Percentiles rank a stretch among this genome's conserved stretches.
Conservation (phyloP, 305 asterid species). For the Caryopteris hybrid region DNA sequence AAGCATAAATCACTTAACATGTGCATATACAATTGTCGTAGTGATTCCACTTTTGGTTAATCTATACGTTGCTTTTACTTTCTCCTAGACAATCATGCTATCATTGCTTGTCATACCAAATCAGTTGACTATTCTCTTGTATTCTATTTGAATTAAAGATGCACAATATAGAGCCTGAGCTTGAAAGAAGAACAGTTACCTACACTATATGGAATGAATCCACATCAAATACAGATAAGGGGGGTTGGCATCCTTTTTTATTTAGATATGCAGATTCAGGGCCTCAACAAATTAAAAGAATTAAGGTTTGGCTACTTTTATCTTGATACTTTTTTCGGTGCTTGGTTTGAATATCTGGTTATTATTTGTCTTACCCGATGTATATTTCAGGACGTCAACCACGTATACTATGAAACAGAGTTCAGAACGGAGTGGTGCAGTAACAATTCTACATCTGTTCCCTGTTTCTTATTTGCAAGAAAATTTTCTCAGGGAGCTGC, state of each 20-base stretch:
- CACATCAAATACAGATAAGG: slow-evolving; percentile 40
- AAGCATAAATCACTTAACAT: slow-evolving; percentile 23
- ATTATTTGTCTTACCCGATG: background rate
- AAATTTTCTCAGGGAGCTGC: slow-evolving; percentile 94
- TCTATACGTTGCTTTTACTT: background rate
- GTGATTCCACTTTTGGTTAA: too few relatives aligned
- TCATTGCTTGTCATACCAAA: slow-evolving; percentile 5
- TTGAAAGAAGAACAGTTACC: slow-evolving; percentile 88
- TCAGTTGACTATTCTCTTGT: background rate
- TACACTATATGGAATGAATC: slow-evolving; percentile 86
- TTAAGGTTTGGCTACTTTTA: slow-evolving; percentile 45
- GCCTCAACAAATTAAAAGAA: slow-evolving; percentile 60
- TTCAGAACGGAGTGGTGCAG: slow-evolving; percentile 94
- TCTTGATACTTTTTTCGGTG: background rate
- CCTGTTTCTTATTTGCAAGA: slow-evolving; percentile 83
- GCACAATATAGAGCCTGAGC: slow-evolving; percentile 72
- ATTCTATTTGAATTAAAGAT: slow-evolving; percentile 39
- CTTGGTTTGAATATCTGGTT: background rate
- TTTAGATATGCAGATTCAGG: slow-evolving; percentile 63
- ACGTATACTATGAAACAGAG: slow-evolving; percentile 78
- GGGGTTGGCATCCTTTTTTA: slow-evolving; percentile 87
- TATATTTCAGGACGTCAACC: slow-evolving; percentile 62
- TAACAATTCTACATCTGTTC: slow-evolving; percentile 51
- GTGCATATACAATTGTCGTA: background rate
- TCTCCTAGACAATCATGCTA: background rate